phyloP scores from a whole-genome alignment of 371 early-diverging fungal genomes.

The Mortierella sp. region DNA sequence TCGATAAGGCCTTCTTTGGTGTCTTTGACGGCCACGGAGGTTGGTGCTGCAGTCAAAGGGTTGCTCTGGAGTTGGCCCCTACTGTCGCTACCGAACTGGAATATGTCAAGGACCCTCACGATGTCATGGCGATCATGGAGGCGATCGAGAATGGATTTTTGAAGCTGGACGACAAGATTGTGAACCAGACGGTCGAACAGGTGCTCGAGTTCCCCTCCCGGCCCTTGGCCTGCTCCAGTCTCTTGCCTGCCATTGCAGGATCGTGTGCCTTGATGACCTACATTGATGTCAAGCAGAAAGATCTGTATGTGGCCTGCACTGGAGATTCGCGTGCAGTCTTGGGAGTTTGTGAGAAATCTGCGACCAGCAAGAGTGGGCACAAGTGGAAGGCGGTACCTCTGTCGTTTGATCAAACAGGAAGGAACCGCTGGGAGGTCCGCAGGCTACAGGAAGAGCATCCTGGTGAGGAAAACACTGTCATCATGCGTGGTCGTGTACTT shows the following conservation, averaged over 20 bases:
- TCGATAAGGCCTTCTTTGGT: constrained; percentile 66
- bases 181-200: constrained; percentile 67
- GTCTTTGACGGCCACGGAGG: constrained; percentile 79
- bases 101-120: constrained; percentile 34
- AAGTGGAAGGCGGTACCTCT: constrained; percentile 74
- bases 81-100: constrained; percentile 45
- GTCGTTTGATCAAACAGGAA: constrained; percentile 81
- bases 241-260: constrained; percentile 75
- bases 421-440: constrained; percentile 73
- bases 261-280: constrained; percentile 86
- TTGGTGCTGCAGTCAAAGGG: constrained; percentile 62
- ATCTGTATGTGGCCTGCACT: constrained; percentile 84
- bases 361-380: constrained; percentile 26
- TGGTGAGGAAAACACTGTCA: constrained; percentile 76
- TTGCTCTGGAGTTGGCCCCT: constrained; percentile 63
- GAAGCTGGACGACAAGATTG: constrained; percentile 71
- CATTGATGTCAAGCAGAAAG: constrained; percentile 70
- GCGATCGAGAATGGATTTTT: constrained; percentile 69
- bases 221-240: constrained; percentile 60
- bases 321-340: constrained; percentile 82
- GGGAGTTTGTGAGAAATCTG: constrained; percentile 54
- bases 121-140: constrained; percentile 46
- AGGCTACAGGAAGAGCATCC: constrained; percentile 85
- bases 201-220: constrained; percentile 62
- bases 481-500: constrained; percentile 77